These are phyloP conservation scores for Blastobotrys mokoenaii DNA, from an alignment of 805 yeast species.

Conservation along the genomic window DNA sequence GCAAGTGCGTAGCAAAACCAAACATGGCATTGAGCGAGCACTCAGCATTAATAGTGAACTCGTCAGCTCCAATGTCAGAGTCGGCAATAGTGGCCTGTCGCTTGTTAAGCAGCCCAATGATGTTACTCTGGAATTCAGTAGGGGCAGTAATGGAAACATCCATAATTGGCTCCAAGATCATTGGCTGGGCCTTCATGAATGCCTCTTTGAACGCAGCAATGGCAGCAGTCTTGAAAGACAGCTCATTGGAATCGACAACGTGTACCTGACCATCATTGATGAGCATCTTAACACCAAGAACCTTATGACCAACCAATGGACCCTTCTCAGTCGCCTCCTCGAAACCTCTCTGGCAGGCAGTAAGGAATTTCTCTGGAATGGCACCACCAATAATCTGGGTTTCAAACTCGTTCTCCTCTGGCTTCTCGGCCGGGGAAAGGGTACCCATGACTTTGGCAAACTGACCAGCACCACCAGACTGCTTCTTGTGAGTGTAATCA, in stretches of 20 bases:
- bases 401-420: constrained; percentile 53
- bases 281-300: constrained; percentile 85
- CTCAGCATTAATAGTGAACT: constrained; percentile 86
- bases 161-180: constrained; percentile 95
- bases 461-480: constrained; percentile 99
- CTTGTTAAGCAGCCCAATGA: constrained; percentile 87
- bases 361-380: constrained; percentile 87
- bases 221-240: constrained; percentile 91
- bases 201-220: constrained; percentile 88
- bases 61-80: constrained; percentile 90
- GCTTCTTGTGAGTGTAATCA: constrained; percentile 95
- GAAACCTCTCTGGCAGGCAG: constrained; percentile 93
- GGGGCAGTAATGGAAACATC: constrained; percentile 89
- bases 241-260: constrained; percentile 93
- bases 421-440: constrained; percentile 44
- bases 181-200: constrained; percentile 75
- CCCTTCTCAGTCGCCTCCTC: constrained; percentile 94
- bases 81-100: constrained; percentile 86
- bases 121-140: constrained; percentile 88
- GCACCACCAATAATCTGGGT: constrained; percentile 94
- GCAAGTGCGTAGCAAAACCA: constrained; percentile 88
- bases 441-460: constrained; percentile 92
- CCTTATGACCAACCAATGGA: constrained; percentile 91
- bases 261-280: constrained; percentile 97
- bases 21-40: constrained; percentile 95